Base-by-base conservation (phyloP, 495 filamentous ascomycete genomes). In the Xylaria telfairii region DNA sequence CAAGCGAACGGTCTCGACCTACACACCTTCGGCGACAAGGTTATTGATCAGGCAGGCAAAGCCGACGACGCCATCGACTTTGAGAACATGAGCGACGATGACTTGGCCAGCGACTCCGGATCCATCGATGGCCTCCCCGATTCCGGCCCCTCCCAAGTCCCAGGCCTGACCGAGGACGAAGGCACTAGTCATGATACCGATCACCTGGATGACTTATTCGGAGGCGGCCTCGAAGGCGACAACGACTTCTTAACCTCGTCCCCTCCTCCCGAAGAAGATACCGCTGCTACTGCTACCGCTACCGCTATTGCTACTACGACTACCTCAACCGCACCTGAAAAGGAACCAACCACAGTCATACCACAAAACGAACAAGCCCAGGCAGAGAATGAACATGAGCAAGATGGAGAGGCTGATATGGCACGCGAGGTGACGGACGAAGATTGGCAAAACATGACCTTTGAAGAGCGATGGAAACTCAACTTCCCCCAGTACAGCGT, bases 1-100 rank as follows among this genome's bases (percentile, higher is more conserved):
- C 56, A 68, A 24, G 53, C 30, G 1, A 57, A 51, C 7, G 42
- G 61, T 34, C 65, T 68, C 44, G 67, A 73, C 13, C 32, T 81
- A 21, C 59, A 80, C n/a, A 47, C 81, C 46, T 65, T 72, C 9
- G 76, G 73, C 56, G 76, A 68, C 51, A 69, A 68, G 10, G 60
- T 68, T 32, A 79, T 83, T 67, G 78, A 79, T 68, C 79, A 84
- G 64, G 69, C 67, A 19, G 74, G 75, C 65, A 83, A 82, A 65
- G 83, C 81, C 61, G 83, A 80, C 42, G 79, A 85, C 74, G 83
- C 83, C 59, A 73, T 81, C 69, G 96, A 99, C 80, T 99, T 90
- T 73, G 95, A 93, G 77, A 93, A 96, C 78, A 90, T 96, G 78
- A 84, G 83, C 61, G 90, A 91, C 67, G 86, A 86, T 68, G 90